A percentile compares a stretch with the other conserved stretches of the same genome.
phyloP scores from a whole-genome alignment of 1,139 yeast species.

The Candida pseudocylindracea region DNA sequence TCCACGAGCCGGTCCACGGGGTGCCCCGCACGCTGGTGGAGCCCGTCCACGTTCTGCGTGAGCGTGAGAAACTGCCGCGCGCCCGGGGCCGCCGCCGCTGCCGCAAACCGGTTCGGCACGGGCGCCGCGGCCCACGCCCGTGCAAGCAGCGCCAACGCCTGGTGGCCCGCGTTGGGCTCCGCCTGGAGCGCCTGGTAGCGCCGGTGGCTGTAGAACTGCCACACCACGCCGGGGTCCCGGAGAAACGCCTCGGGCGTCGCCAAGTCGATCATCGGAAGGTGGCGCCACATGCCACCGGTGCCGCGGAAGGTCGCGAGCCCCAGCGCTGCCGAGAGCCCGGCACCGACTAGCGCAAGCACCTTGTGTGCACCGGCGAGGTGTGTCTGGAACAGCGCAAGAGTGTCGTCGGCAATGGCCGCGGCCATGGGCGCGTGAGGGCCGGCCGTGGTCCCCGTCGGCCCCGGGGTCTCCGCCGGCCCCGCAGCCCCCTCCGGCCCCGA shows the following conservation, averaged over 20 bases:
- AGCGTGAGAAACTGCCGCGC: constrained; percentile 28
- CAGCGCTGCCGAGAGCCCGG: constrained; percentile 61
- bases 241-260: constrained; percentile 86
- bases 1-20: constrained; percentile 26
- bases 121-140: constrained; percentile 1
- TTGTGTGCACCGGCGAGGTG: constrained; percentile 26
- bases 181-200: constrained; percentile 43
- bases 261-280: constrained; percentile 57
- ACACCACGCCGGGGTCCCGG: constrained; percentile 63
- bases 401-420: too few relatives aligned
- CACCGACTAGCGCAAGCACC: constrained; percentile 61
- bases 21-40: constrained; percentile 45
- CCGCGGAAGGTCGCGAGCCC: constrained; percentile 63
- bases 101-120: too few relatives aligned
- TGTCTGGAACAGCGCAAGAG: constrained; percentile 19
- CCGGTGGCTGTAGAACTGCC: constrained; percentile 71
- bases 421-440: too few relatives aligned
- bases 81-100: too few relatives aligned
- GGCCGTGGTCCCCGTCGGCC: too few relatives aligned
- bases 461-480: too few relatives aligned
- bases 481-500: too few relatives aligned
- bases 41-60: constrained; percentile 70
- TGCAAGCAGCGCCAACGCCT: constrained; percentile 29
- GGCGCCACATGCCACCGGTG: constrained; percentile 56
- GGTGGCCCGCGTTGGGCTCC: constrained; percentile 53